Percentiles rank a stretch among this genome's conserved stretches.
These are phyloP conservation scores for Endoconidiophora laricicola DNA, from an alignment of 2,329 filamentous ascomycete species.

Conservation along the genomic window DNA sequence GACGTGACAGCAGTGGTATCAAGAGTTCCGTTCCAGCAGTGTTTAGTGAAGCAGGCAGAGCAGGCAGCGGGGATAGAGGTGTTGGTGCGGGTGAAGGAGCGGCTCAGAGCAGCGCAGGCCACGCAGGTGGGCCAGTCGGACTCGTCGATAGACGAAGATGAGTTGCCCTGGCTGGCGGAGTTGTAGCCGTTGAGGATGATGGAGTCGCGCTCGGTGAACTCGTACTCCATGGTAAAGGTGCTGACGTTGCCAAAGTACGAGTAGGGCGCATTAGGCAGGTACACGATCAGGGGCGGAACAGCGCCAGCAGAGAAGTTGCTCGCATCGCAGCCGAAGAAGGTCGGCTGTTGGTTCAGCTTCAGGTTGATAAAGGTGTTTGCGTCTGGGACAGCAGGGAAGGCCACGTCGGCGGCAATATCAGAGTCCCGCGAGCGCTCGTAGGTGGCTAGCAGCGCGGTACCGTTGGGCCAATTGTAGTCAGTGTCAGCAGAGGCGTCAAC, in stretches of 20 bases:
- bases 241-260: slow-evolving; percentile 59
- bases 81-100: slow-evolving; percentile 56
- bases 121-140: slow-evolving; percentile 61
- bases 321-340: slow-evolving; percentile 50
- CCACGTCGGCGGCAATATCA: slow-evolving; percentile 31
- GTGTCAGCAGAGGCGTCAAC: slow-evolving; percentile 50
- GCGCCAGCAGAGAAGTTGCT: slow-evolving; percentile 31
- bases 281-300: slow-evolving; percentile 59
- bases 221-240: slow-evolving; percentile 55
- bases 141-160: slow-evolving; percentile 44
- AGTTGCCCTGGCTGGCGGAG: slow-evolving; percentile 68
- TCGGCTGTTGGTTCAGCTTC: slow-evolving; percentile 40
- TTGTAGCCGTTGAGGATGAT: slow-evolving; percentile 82
- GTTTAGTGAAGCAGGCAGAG: slow-evolving; percentile 55
- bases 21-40: slow-evolving; percentile 88
- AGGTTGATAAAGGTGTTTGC: slow-evolving; percentile 38
- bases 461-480: slow-evolving; percentile 40
- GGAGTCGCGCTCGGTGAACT: slow-evolving; percentile 48
- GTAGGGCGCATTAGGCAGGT: slow-evolving; percentile 77
- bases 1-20: slow-evolving; percentile 3
- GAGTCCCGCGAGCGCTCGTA: slow-evolving; percentile 34
- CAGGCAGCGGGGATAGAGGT: slow-evolving; percentile 57
- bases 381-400: slow-evolving; percentile 42
- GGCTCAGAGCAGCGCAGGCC: slow-evolving; percentile 67
- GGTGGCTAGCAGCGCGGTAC: slow-evolving; percentile 38